Percentiles rank a stretch among this genome's conserved stretches.
These are phyloP conservation scores for Saccharomyces hybrid DNA, from an alignment of 1,139 yeast genomes.

Conservation along the genomic window DNA sequence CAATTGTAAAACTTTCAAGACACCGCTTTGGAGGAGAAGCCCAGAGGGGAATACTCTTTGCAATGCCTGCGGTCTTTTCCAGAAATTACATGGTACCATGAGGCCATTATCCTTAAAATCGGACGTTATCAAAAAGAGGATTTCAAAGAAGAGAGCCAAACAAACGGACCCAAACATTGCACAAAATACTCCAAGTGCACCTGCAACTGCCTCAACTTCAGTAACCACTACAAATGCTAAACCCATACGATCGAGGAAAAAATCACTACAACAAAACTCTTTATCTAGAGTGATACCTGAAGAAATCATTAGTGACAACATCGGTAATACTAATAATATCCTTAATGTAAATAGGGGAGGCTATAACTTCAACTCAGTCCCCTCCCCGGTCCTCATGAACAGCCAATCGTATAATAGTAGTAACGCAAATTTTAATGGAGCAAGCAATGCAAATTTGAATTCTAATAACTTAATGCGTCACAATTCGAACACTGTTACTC, in stretches of 20 bases:
- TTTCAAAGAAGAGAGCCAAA: conserved; percentile 33
- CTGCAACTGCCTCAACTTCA: conserved; percentile 12
- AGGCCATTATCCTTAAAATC: conserved; percentile 86
- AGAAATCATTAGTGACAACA: neutral
- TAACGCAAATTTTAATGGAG: neutral
- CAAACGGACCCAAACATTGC: neutral
- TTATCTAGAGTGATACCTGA: neutral
- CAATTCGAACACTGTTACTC: conserved; percentile 10
- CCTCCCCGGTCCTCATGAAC: neutral
- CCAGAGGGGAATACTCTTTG: conserved; percentile 63
- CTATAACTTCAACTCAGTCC: neutral
- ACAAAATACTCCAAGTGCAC: conserved; percentile 1
- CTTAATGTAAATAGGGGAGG: neutral
- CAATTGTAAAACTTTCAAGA: conserved; percentile 88
- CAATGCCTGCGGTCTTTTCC: too few species aligned
- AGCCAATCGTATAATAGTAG: neutral
- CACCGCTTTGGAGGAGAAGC: conserved; percentile 94
- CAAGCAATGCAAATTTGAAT: conserved; percentile 10
- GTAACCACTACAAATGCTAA: conserved; percentile 9
- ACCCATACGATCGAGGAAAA: neutral
- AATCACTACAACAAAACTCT: neutral
- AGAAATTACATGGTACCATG: too few species aligned
- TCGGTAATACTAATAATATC: neutral
- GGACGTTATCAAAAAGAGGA: conserved; percentile 85
- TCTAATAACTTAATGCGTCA: conserved; percentile 16